phyloP scores from a whole-genome alignment of 768 basidiomycete genomes.

The Sutorius australiensis region DNA sequence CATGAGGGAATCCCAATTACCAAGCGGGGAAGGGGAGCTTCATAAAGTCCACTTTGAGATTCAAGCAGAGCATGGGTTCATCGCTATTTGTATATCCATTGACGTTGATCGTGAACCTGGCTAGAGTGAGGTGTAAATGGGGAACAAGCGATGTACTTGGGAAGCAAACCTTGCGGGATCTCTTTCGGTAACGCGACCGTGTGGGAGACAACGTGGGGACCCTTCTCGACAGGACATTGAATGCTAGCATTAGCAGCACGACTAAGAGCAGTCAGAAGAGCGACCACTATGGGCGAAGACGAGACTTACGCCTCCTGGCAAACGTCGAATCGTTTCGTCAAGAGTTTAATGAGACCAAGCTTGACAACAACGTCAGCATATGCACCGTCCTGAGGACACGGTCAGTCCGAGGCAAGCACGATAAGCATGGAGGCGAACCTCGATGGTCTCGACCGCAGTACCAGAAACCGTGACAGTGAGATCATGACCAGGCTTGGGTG shows the following conservation, averaged over 20 bases:
- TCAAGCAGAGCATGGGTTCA: slow-evolving; percentile 73
- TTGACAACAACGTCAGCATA: slow-evolving; percentile 89
- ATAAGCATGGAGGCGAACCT: slow-evolving; percentile 43
- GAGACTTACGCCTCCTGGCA: slow-evolving; percentile 87
- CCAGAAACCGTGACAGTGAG: slow-evolving; percentile 83
- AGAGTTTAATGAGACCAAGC: slow-evolving; percentile 88
- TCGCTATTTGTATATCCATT: slow-evolving; percentile 68
- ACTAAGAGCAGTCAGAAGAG: slow-evolving; percentile 37
- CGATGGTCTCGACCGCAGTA: slow-evolving; percentile 50
- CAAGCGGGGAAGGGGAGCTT: slow-evolving; percentile 31
- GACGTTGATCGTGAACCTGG: slow-evolving; percentile 77
- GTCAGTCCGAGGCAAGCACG: slow-evolving; percentile 9
- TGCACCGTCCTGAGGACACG: slow-evolving; percentile 72
- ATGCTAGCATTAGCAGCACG: slow-evolving; percentile 69
- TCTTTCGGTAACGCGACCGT: slow-evolving; percentile 87
- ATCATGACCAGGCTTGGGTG: slow-evolving; percentile 82
- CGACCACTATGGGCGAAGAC: not conserved
- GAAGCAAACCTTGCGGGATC: slow-evolving; percentile 69
- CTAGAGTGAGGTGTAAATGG: slow-evolving; percentile 38
- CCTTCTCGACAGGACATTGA: slow-evolving; percentile 79
- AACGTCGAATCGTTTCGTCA: slow-evolving; percentile 79
- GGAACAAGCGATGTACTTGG: not conserved
- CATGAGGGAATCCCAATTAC: slow-evolving; percentile 19
- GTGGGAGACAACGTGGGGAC: slow-evolving; percentile 69
- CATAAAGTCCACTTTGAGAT: slow-evolving; percentile 78